Conservation (phyloP, 139 green algal genomes). For the Chlamydomonas incerta region DNA sequence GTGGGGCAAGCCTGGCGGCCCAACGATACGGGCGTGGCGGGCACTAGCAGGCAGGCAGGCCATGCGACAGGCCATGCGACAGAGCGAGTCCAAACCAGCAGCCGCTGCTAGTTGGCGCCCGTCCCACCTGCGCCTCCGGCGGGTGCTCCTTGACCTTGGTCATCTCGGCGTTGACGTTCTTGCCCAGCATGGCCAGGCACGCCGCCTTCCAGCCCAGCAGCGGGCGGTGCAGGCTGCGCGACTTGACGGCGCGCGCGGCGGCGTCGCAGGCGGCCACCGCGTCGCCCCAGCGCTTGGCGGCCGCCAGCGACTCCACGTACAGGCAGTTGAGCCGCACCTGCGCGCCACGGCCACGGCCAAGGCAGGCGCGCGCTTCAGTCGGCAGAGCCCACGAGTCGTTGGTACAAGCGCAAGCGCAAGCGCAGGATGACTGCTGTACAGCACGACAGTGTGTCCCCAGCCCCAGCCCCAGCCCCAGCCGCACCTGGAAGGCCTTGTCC, state of each 20-base stretch:
- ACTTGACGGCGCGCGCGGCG: constrained; percentile 41
- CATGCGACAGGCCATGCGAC: neutral
- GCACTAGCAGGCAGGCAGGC: neutral
- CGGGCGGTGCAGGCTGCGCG: constrained; percentile 43
- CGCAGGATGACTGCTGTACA: too few relatives aligned
- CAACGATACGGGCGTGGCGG: neutral
- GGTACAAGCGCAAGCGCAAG: too few relatives aligned
- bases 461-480: neutral
- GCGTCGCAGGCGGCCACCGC: constrained; percentile 46
- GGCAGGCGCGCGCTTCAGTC: too few relatives aligned
- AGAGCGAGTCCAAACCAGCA: too few relatives aligned
- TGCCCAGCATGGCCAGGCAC: constrained; percentile 43
- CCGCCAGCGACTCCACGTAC: constrained; percentile 59
- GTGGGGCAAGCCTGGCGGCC: too few relatives aligned
- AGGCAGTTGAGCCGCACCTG: constrained; percentile 67
- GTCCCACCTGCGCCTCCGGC: constrained; percentile 50
- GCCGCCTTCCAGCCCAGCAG: constrained; percentile 62
- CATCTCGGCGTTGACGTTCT: constrained; percentile 57
- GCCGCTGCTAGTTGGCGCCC: too few relatives aligned
- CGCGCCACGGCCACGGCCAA: too few relatives aligned
- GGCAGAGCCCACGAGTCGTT: too few relatives aligned
- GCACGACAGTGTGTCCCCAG: neutral
- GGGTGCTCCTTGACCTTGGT: constrained; percentile 55
- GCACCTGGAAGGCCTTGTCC: constrained; percentile 65
- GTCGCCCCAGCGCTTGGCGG: constrained; percentile 51